Conservation (phyloP, 208 protist species). For the Paratrypanosoma confusum region DNA sequence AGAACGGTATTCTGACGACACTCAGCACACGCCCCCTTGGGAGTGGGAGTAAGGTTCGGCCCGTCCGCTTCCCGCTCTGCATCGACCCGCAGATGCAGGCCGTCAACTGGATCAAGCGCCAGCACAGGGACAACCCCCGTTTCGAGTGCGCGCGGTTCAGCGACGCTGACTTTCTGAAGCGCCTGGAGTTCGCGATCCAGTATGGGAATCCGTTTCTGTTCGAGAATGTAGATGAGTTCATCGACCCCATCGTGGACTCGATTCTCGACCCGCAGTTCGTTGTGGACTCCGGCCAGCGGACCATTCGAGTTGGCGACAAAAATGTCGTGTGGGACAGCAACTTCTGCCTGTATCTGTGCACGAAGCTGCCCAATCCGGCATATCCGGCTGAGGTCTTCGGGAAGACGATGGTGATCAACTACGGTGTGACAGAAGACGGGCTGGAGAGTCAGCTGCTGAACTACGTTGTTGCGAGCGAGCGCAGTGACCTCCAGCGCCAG, state of each 20-base stretch:
- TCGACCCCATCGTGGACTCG: slow-evolving; percentile 98
- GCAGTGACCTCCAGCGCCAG: slow-evolving; percentile 93
- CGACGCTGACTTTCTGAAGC: slow-evolving; percentile 95
- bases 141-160: slow-evolving; percentile 95
- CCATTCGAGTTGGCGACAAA: slow-evolving; percentile 94
- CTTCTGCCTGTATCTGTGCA: slow-evolving; percentile 97
- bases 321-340: slow-evolving; percentile 97
- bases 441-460: slow-evolving; percentile 98
- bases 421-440: slow-evolving; percentile 95
- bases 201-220: slow-evolving; percentile 98
- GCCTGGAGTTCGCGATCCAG: slow-evolving; percentile 95
- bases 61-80: slow-evolving; percentile 94
- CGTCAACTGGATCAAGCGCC: slow-evolving; percentile 98
- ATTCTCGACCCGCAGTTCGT: slow-evolving; percentile 96
- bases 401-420: slow-evolving; percentile 98
- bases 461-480: slow-evolving; percentile 96
- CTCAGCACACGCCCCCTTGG: slow-evolving; percentile 77
- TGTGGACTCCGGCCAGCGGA: slow-evolving; percentile 60
- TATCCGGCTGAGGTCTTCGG: slow-evolving; percentile 97
- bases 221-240: slow-evolving; percentile 97
- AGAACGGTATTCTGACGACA: slow-evolving; percentile 97
- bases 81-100: slow-evolving; percentile 99
- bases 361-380: slow-evolving; percentile 97
- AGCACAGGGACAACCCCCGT: slow-evolving; percentile 81
- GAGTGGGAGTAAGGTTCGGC: slow-evolving; percentile 62